Evolutionary conservation across 2,329 filamentous ascomycete genomes (phyloP), one percentile per base, ranked within the genome.

Genomic region (Hypoxylon sp.): DNA sequence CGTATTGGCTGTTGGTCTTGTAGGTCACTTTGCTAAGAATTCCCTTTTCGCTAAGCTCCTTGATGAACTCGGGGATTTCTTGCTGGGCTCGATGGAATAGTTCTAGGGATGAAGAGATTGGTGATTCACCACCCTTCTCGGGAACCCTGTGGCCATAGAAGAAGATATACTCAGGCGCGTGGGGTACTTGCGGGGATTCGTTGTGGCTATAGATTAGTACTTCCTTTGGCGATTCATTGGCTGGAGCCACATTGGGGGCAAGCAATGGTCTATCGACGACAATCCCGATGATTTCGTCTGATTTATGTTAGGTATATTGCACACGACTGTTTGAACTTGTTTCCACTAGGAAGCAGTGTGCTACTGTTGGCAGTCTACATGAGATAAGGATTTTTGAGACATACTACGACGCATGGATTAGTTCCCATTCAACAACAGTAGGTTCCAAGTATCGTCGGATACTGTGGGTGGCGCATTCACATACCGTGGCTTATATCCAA

Each of bases 181-280:
- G 77, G 1, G 77, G 77, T 0, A 78, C 76, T 53, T 78, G 76
- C 0, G 75, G 74, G 0, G 74, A 78, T 55, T 80, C 77, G 51
- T 79, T 80, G 63, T 79, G 77, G 56, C 71, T 78, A 60, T 78
- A 78, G 29, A 79, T 78, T 5, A 73, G 65, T 1, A 77, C 73
- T 37, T 76, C 70, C 55, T 76, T 76, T 1, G 76, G 74, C 2
- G 75, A 69, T 60, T 78, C 75, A 46, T 78, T 80, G 3, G 77
- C 77, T 0, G 76, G 75, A 2, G 61, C 49, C 11, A 63, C 51
- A 17, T 63, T 63, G 4, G 61, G 59, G 2, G 61, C 61, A 13
- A 62, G 57, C 7, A 59, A 12, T 27, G 76, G 75, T 30, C 77
- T 63, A 35, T 77, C 66, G 4, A 79, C 75, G 0, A 78, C 75